Evolutionary conservation across 768 basidiomycete species (phyloP).

Genomic region (Termitomyces sp.): DNA sequence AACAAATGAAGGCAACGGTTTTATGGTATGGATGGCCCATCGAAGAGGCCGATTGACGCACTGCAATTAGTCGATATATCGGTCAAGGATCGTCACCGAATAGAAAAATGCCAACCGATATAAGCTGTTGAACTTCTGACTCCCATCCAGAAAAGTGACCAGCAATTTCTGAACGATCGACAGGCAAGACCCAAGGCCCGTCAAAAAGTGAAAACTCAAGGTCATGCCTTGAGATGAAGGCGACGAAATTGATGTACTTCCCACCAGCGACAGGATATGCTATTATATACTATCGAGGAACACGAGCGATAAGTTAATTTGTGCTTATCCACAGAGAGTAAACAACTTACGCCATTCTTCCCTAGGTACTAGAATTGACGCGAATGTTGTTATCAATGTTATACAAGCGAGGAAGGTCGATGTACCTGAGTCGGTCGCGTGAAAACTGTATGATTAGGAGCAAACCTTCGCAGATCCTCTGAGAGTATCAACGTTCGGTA

Average conservation of each 20-base stretch:
- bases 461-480: conserved; percentile 34
- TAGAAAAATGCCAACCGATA: conserved; percentile 35
- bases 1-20: conserved; percentile 44
- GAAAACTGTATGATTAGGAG: conserved; percentile 43
- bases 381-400: not conserved
- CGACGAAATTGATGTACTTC: conserved; percentile 56
- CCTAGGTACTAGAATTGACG: conserved; percentile 48
- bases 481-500: conserved; percentile 57
- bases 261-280: conserved; percentile 58
- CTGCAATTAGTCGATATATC: conserved; percentile 21
- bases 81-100: not conserved
- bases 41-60: conserved; percentile 44
- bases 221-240: conserved; percentile 44
- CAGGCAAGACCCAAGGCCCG: conserved; percentile 45
- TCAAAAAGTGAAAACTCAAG: conserved; percentile 44
- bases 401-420: not conserved
- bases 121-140: conserved; percentile 48
- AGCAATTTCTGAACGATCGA: conserved; percentile 39
- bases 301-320: not conserved
- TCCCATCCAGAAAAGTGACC: conserved; percentile 48
- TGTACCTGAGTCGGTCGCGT: conserved; percentile 44
- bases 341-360: conserved; percentile 32
- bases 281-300: conserved; percentile 43
- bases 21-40: conserved; percentile 62
- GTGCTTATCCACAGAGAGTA: not conserved